These are phyloP conservation scores for Coelastrella sp. DNA, from an alignment of 139 green algal genomes.

Conservation along the genomic window DNA sequence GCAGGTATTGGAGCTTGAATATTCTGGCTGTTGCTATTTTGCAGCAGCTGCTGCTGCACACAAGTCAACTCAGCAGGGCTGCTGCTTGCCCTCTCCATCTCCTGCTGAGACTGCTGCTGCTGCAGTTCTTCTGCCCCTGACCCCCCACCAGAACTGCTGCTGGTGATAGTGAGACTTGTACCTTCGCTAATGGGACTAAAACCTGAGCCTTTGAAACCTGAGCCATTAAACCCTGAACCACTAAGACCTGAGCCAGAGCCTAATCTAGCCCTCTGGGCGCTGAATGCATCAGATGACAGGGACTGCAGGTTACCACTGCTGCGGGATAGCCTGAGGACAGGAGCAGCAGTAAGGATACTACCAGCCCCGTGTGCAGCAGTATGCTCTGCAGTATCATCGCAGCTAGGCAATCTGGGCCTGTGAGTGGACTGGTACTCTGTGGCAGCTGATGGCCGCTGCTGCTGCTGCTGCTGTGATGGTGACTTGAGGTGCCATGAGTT, in stretches of 20 bases:
- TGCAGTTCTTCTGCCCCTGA: not conserved
- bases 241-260: no score
- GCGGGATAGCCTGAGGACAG: not conserved
- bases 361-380: not conserved
- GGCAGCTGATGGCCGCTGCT: not conserved
- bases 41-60: not conserved
- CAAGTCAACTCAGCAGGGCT: not conserved
- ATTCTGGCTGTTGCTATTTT: conserved; percentile 6
- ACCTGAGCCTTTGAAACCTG: not conserved
- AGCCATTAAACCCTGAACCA: not conserved
- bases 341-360: not conserved
- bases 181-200: not conserved
- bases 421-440: no score
- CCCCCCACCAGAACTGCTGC: not conserved
- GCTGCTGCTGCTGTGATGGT: conserved; percentile 7
- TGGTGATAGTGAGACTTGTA: not conserved
- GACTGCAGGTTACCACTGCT: conserved; percentile 9
- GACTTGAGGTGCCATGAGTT: not conserved
- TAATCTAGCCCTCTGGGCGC: no score
- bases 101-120: not conserved
- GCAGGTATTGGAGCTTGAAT: no score
- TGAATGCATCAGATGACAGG: no score
- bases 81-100: not conserved
- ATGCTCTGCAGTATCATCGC: no score
- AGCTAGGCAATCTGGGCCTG: no score